Evolutionary conservation across 495 filamentous ascomycete genomes (phyloP), one percentile per base, ranked within the genome.

Genomic region (Ascobolus immersus): DNA sequence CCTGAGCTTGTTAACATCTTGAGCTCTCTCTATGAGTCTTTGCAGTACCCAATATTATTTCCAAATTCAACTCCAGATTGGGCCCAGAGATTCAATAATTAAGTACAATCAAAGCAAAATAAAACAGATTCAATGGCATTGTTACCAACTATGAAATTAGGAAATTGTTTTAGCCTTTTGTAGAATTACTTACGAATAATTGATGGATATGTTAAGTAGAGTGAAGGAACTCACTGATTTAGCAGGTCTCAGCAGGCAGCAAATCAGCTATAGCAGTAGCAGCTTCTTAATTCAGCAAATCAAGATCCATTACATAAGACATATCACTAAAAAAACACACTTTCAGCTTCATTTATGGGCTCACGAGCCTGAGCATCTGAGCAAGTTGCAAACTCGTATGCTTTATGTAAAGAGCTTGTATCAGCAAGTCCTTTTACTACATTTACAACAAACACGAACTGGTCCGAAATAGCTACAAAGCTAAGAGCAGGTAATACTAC

Each of bases 41-140:
- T 35, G 3, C 33, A 35, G 21, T 35, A 35, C 21, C 33, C 21
- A 13, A 14, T 35, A n/a, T 12, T 35, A 3, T 35, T 35, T 13
- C 33, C 17, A 4, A 14, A 28, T 35, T 8, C 17, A 31, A 35
- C 21, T 30, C 10, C 9, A 13, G 25, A 27, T 3, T 39, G 20
- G 32, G 17, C 27, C 8, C 9, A 8, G 11, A 15, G 31, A 17
- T 8, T 13, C n/a, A n/a, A n/a, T n/a, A n/a, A n/a, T n/a, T n/a
- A n/a, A n/a, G n/a, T n/a, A n/a, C n/a, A n/a, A n/a, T n/a, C n/a
- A n/a, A n/a, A n/a, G n/a, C 3, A 4, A 23, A 2, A 19, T 23
- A 0, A 23, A n/a, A 24, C 32, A 39, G 27, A 35, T 30, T n/a
- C 26, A 27, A 19, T 35, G 37, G 32, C 28, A 35, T 35, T 14